These are phyloP conservation scores for Fusarium hostae DNA, from an alignment of 2,329 filamentous ascomycete species.

Conservation along the genomic window DNA sequence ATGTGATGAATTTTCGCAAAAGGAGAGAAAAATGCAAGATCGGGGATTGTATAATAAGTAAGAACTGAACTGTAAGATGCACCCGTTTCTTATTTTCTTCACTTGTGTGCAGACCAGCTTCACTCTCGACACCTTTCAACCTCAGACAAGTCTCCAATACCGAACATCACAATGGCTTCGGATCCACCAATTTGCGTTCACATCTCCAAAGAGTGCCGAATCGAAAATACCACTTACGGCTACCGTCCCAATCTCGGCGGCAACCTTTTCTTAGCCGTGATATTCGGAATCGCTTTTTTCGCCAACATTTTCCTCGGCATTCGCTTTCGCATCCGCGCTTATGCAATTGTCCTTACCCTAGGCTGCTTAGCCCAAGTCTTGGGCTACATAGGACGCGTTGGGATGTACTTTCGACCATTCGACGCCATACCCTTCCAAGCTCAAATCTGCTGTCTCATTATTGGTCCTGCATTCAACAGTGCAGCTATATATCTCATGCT, in stretches of 20 bases:
- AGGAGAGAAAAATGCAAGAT: background rate
- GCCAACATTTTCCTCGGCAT: slow-evolving; percentile 3
- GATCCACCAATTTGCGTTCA: background rate
- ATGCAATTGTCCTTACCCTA: background rate
- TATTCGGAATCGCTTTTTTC: background rate
- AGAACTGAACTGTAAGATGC: too few relatives aligned
- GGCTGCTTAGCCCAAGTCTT: background rate
- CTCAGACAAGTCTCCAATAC: too few relatives aligned
- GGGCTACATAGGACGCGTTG: background rate
- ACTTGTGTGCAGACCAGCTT: too few relatives aligned
- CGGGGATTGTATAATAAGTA: too few relatives aligned
- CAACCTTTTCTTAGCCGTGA: background rate
- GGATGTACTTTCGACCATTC: slow-evolving; percentile 14
- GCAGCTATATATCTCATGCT: slow-evolving; percentile 22
- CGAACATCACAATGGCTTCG: background rate
- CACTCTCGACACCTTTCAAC: too few relatives aligned
- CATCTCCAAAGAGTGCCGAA: background rate
- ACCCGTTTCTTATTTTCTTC: too few relatives aligned
- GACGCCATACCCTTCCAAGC: background rate
- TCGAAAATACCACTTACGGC: background rate
- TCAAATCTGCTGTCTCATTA: slow-evolving; percentile 10
- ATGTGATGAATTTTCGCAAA: background rate
- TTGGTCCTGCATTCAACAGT: slow-evolving; percentile 18
- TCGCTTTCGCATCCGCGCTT: slow-evolving; percentile 2
- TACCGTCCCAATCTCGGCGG: slow-evolving; percentile 6